Base-by-base conservation (phyloP, 164 flowering plant genomes). In the Umbilicus rupestris region DNA sequence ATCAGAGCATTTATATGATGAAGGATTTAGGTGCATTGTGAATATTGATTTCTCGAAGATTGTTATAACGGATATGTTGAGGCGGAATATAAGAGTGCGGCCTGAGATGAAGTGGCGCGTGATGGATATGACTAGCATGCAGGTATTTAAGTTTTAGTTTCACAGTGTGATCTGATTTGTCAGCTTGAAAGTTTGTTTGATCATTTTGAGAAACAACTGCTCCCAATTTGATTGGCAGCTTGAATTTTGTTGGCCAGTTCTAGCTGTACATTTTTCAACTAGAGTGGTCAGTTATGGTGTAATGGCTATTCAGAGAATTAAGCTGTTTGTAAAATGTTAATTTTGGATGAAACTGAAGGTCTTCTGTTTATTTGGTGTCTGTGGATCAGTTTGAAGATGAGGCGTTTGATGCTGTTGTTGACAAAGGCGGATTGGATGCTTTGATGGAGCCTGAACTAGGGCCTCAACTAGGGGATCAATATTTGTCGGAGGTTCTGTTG, bases 341-440 rank as follows among this genome's bases (percentile, higher is more conserved):
- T 58, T 35, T 33, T 33, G 24, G 26, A 62, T 10, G 39, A 19
- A 35, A 31, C 64, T 31, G n/a, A 31, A 39, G 41, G 24, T 62
- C 19, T 62, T 30, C 2, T 28, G 39, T 60, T 22, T 19, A 6
- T 39, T 39, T 46, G 26, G 28, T 37, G 64, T 68, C 50, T 30
- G 52, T 78, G 63, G 65, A 41, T 69, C 84, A 92, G 98, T 86
- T 90, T 66, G 50, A 67, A 31, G 84, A 81, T 68, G 87, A 69
- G 64, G 73, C 73, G 17, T 93, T 93, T 76, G 91, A 89, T 79
- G 83, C 71, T 68, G 80, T 90, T 59, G 72, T 93, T 72, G 98
- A 93, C 73, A 93, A 93, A 66, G 98, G 98, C 46, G 98, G 97
- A 62, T 79, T 93, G 79, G 98, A 93, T 87, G 98, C 98, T 75